Conservation (phyloP, 176 grass and related monocot species). For the Musa troglodytarum region DNA sequence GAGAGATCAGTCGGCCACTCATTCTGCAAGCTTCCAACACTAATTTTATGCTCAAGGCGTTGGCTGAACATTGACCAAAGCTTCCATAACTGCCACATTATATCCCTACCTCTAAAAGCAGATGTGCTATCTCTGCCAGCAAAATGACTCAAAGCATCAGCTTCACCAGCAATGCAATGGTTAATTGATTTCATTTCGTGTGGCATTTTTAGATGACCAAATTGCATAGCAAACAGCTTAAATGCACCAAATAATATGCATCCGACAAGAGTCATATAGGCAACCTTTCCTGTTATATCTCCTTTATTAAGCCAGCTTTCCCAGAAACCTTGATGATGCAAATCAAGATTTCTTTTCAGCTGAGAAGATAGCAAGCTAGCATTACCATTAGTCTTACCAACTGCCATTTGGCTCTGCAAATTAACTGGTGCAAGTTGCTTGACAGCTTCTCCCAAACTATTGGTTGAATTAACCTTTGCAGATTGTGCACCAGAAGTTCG, state of each 20-base stretch:
- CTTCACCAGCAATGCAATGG: constrained; percentile 18
- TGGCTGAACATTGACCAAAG: constrained; percentile 42
- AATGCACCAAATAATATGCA: constrained; percentile 52
- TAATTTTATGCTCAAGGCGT: constrained; percentile 28
- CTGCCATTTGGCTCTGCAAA: constrained; percentile 39
- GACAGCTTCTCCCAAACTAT: constrained; percentile 79
- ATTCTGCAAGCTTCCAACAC: neutral
- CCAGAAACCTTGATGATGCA: constrained; percentile 44
- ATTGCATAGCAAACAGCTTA: constrained; percentile 53
- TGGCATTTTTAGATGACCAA: constrained; percentile 25
- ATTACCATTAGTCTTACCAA: constrained; percentile 30
- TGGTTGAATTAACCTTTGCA: constrained; percentile 49
- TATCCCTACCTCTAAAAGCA: constrained; percentile 19
- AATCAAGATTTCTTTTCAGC: constrained; percentile 50
- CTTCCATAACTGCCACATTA: constrained; percentile 48
- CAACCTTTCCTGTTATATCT: constrained; percentile 47
- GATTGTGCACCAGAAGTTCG: constrained; percentile 32
- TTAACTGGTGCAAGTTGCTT: constrained; percentile 79
- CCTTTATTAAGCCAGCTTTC: constrained; percentile 36
- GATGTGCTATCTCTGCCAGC: constrained; percentile 20
- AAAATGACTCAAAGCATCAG: constrained; percentile 21
- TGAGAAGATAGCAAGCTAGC: constrained; percentile 37
- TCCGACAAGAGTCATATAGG: constrained; percentile 49
- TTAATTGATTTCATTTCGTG: neutral
- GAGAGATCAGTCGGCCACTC: constrained; percentile 20